phyloP scores from a whole-genome alignment of 257 asterid genomes.

The Nicotiana tomentosiformis region DNA sequence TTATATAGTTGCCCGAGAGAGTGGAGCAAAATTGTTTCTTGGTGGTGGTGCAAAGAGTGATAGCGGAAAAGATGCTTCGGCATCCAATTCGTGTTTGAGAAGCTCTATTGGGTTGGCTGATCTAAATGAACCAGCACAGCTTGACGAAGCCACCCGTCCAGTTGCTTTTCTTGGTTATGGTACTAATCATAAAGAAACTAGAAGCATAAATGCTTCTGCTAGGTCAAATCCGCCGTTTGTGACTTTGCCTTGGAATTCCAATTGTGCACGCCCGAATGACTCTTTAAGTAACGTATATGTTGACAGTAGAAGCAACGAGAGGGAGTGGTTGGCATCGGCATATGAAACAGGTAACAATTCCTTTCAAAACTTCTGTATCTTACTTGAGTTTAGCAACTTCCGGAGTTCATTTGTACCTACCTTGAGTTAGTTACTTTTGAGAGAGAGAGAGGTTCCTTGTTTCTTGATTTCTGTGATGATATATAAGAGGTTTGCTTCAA shows the following conservation, averaged over 20 bases:
- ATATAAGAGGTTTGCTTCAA: slow-evolving; percentile 19
- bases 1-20: slow-evolving; percentile 21
- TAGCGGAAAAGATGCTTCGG: slow-evolving; percentile 27
- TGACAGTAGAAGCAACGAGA: slow-evolving; percentile 39
- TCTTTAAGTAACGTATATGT: slow-evolving; percentile 24
- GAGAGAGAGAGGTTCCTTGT: background rate
- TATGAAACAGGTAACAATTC: slow-evolving; percentile 52
- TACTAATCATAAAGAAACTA: slow-evolving; percentile 34
- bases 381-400: background rate
- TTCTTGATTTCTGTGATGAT: background rate
- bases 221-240: slow-evolving; percentile 34
- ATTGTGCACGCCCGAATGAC: slow-evolving; percentile 21
- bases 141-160: slow-evolving; percentile 49
- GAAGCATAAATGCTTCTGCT: slow-evolving; percentile 30
- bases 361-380: background rate
- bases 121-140: slow-evolving; percentile 71
- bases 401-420: background rate
- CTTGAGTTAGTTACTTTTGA: background rate
- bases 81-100: slow-evolving; percentile 40
- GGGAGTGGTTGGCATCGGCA: slow-evolving; percentile 39
- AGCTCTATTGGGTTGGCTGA: slow-evolving; percentile 55
- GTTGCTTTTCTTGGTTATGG: slow-evolving; percentile 40
- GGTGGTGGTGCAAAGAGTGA: slow-evolving; percentile 23
- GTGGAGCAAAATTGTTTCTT: slow-evolving; percentile 15
- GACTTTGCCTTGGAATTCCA: slow-evolving; percentile 23